Conservation (phyloP, 352 stramenopile genomes). For the Blastocystis hominis region DNA sequence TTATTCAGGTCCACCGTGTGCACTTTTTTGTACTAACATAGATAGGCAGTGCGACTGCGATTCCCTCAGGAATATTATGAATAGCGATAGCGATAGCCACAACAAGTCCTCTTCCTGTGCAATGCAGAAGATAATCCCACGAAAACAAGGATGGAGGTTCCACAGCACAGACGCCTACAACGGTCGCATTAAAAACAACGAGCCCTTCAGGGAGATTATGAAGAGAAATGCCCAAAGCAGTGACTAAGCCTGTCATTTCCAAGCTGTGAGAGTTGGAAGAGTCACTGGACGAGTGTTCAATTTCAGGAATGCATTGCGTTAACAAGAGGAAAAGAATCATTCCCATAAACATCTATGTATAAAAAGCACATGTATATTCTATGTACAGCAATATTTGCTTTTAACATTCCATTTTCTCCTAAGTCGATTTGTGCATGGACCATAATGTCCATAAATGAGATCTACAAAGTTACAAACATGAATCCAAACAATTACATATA, state of each 20-base stretch:
- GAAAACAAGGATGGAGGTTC: not conserved
- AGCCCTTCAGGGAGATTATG: conserved; percentile 54
- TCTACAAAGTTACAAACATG: not conserved
- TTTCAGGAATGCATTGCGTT: conserved; percentile 8
- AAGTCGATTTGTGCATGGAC: conserved; percentile 43
- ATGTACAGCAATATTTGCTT: conserved; percentile 8
- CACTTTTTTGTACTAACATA: conserved; percentile 34
- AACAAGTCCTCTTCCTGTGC: conserved; percentile 25
- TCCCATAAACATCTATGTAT: conserved; percentile 39
- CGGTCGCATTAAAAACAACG: conserved; percentile 49
- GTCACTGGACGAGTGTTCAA: not conserved
- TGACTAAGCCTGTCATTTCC: conserved; percentile 3
- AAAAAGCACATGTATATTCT: not conserved
- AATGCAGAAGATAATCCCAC: not conserved
- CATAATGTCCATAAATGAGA: conserved; percentile 57
- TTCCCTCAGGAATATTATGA: conserved; percentile 55
- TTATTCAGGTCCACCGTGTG: not conserved
- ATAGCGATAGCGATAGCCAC: conserved; percentile 45
- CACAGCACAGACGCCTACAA: conserved; percentile 40
- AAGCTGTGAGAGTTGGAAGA: not conserved
- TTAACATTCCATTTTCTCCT: conserved; percentile 7
- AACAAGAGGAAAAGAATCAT: conserved; percentile 28
- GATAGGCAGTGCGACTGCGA: conserved; percentile 48
- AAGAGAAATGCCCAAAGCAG: conserved; percentile 25
- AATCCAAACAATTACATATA: not conserved